Conservation (phyloP, 208 protist genomes). For the Acanthamoeba royreba region DNA sequence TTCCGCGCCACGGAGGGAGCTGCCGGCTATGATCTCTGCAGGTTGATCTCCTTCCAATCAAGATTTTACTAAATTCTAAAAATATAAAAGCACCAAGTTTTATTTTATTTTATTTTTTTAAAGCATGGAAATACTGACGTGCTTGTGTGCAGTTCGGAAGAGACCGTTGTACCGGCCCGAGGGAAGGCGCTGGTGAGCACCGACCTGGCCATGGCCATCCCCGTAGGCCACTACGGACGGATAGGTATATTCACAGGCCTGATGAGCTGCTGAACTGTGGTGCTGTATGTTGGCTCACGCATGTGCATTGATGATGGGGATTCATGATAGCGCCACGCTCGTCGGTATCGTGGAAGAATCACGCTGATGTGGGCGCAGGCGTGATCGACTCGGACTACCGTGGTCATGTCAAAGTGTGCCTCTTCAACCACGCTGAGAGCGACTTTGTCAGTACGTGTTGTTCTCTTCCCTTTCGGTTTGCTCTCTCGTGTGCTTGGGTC, state of each 20-base stretch:
- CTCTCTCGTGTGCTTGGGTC: neutral
- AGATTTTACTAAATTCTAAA: neutral
- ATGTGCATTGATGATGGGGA: no score
- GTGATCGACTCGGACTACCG: conserved; percentile 86
- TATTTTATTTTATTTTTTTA: neutral
- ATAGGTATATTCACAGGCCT: conserved; percentile 58
- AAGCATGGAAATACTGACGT: no score
- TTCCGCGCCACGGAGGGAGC: conserved; percentile 57
- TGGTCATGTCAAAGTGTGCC: conserved; percentile 80
- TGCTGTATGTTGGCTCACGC: neutral
- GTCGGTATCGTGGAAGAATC: conserved; percentile 80
- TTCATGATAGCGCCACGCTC: conserved; percentile 76
- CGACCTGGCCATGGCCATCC: conserved; percentile 79
- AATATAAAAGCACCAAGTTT: neutral
- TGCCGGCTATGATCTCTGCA: conserved; percentile 82
- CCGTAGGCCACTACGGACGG: conserved; percentile 71
- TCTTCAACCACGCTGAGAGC: conserved; percentile 80
- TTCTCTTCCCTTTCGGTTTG: neutral
- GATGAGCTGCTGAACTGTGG: neutral
- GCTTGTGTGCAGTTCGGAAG: conserved; percentile 75
- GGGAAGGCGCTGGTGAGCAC: conserved; percentile 83
- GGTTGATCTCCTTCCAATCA: neutral
- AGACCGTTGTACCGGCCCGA: conserved; percentile 71
- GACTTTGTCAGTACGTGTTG: conserved; percentile 61
- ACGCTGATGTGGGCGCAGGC: conserved; percentile 81